These are phyloP conservation scores for Centella asiatica DNA, from an alignment of 129 eudicot species.

Conservation along the genomic window DNA sequence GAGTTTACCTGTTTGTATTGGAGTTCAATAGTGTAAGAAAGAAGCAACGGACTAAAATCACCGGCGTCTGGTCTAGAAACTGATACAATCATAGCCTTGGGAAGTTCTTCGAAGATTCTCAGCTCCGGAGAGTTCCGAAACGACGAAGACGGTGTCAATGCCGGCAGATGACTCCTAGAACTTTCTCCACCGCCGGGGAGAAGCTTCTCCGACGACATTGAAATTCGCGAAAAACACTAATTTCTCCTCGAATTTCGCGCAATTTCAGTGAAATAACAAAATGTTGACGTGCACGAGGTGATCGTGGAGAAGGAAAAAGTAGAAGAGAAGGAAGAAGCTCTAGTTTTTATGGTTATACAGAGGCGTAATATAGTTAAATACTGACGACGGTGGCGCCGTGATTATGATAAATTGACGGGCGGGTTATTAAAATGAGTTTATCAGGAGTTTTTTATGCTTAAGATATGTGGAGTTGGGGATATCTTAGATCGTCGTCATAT, in stretches of 20 bases:
- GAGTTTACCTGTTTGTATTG: constrained; percentile 71
- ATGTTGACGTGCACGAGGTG: too few species aligned
- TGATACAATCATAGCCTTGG: constrained; percentile 62
- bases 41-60: constrained; percentile 82
- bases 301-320: neutral
- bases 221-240: neutral
- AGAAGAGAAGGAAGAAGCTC: neutral
- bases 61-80: constrained; percentile 77
- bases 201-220: constrained; percentile 7
- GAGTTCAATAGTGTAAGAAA: constrained; percentile 76
- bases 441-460: too few species aligned
- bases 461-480: too few species aligned
- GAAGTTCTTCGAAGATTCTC: constrained; percentile 72
- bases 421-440: too few species aligned
- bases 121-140: constrained; percentile 27
- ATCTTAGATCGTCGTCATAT: too few species aligned
- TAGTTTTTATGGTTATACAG: neutral
- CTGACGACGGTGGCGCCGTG: too few species aligned
- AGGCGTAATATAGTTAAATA: neutral
- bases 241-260: neutral
- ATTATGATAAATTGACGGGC: too few species aligned
- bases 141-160: constrained; percentile 26
- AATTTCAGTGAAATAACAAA: neutral
- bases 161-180: constrained; percentile 6
- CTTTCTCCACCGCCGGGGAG: neutral